These are phyloP conservation scores for Rhexocercosporidium sp. DNA, from an alignment of 2,329 filamentous ascomycete genomes.

Conservation along the genomic window DNA sequence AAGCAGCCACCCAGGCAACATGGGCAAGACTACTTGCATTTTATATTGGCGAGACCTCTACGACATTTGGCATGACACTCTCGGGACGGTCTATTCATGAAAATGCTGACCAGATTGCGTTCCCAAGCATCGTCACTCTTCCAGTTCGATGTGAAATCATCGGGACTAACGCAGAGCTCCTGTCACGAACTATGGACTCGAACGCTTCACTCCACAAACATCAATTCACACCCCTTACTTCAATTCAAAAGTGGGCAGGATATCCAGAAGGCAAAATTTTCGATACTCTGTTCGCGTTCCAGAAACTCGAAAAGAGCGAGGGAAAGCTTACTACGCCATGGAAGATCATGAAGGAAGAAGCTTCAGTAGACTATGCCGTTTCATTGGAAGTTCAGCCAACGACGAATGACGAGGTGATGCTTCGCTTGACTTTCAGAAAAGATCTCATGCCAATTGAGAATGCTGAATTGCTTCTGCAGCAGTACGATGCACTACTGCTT, in stretches of 20 bases:
- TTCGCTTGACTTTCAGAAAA: constrained; percentile 70
- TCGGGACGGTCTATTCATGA: constrained; percentile 71
- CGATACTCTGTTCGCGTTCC: constrained; percentile 85
- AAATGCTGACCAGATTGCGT: constrained; percentile 62
- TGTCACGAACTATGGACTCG: constrained; percentile 67
- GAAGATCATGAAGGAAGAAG: constrained; percentile 67
- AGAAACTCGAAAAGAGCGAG: constrained; percentile 56
- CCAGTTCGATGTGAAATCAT: constrained; percentile 68
- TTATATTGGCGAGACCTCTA: constrained; percentile 75
- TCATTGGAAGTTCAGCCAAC: constrained; percentile 78
- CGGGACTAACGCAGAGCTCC: constrained; percentile 59
- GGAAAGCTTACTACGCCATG: constrained; percentile 52
- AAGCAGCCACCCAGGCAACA: constrained; percentile 75
- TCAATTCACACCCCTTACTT: constrained; percentile 72
- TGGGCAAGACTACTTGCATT: constrained; percentile 78
- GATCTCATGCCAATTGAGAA: constrained; percentile 72
- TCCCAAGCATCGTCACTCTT: constrained; percentile 84
- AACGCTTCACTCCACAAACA: constrained; percentile 70
- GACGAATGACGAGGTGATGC: constrained; percentile 52
- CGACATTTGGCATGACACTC: constrained; percentile 81
- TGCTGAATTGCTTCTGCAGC: constrained; percentile 67
- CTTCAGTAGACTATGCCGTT: constrained; percentile 76
- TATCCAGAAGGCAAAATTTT: constrained; percentile 71
- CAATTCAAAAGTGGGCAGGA: constrained; percentile 75
- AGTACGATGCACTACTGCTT: constrained; percentile 72